Conservation (phyloP, 257 asterid genomes). For the Cynanchum wilfordii region DNA sequence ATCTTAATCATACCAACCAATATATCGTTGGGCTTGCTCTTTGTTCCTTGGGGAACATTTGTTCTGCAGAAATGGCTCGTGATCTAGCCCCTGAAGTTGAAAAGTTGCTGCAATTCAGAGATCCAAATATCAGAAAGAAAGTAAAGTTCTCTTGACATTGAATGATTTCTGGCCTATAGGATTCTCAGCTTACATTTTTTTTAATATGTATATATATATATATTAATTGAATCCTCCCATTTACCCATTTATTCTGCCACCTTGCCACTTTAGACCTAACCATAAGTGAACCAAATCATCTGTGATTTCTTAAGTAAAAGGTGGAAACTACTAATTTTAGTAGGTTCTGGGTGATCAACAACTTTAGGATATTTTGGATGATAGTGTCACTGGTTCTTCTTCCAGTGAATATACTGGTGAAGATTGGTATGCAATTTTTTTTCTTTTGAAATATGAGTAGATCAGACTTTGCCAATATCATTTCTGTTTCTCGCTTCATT, state of each 20-base stretch:
- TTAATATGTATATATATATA: not conserved
- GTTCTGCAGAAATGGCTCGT: constrained; percentile 99
- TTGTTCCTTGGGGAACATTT: constrained; percentile 93
- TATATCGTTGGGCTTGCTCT: constrained; percentile 98
- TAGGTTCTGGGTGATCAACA: not conserved
- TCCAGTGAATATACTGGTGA: not conserved
- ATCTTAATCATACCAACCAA: constrained; percentile 91
- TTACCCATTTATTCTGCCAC: not conserved
- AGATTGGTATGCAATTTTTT: not conserved
- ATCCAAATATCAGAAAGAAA: constrained; percentile 96
- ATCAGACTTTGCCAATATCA: not conserved
- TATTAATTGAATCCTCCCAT: not conserved
- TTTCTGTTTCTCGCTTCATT: not conserved
- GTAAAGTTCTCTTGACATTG: constrained; percentile 34
- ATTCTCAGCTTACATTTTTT: not conserved
- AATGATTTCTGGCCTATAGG: not conserved
- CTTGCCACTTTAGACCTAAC: not conserved
- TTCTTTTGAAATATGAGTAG: not conserved
- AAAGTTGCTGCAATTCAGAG: constrained; percentile 88
- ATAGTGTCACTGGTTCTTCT: not conserved
- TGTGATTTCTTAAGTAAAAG: not conserved
- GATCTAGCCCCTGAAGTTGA: constrained; percentile 99
- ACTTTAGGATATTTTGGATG: not conserved
- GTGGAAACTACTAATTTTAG: not conserved
- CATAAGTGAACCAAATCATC: not conserved